Base-by-base conservation (phyloP, 805 yeast species). In the Candida sithepensis region DNA sequence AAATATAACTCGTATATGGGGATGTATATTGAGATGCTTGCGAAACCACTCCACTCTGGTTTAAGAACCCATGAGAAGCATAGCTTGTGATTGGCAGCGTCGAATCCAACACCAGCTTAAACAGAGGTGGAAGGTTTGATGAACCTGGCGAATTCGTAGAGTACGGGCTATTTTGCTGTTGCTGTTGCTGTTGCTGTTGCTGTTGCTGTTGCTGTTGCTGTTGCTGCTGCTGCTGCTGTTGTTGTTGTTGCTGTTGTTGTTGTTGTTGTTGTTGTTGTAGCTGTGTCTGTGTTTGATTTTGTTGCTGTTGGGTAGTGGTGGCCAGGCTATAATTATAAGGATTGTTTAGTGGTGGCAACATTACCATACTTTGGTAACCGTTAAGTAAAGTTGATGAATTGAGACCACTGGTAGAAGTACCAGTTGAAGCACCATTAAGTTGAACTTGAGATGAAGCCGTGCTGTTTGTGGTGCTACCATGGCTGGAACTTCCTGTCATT, bases 81-180 rank as follows among this genome's bases (percentile, higher is more conserved):
- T 53, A 54, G 28, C 44, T 50, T 13, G 59, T 55, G 3, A 56
- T 43, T 1, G 64, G 64, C 16, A 56, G 43, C 3, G 61, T 48
- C 10, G 63, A 58, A 41, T 60, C 63, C 6, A 58, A 44, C 2
- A 59, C 63, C 19, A 61, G 47, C 48, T 55, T 59, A 48, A 57
- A 58, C 3, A 59, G 46, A 2, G 66, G 64, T 1, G 65, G 64
- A 22, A 59, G 45, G 8, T 50, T 39, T 12, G 48, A 36, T 13
- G 46, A 14, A 34, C 20, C 34, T 18, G 43, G 44, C 36, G 24
- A 32, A 20, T 46, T 39, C 28, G 39, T 13, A 20, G 45, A 18
- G 24, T 47, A 33, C 26, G 47, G 43, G n/a, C 18, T 23, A 13
- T 46, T 48, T 33, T 48, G 54, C 12, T 45, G 47, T 16, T 42